These are phyloP conservation scores for Clohesyomyces aquaticus DNA, from an alignment of 495 filamentous ascomycete species.

Conservation along the genomic window DNA sequence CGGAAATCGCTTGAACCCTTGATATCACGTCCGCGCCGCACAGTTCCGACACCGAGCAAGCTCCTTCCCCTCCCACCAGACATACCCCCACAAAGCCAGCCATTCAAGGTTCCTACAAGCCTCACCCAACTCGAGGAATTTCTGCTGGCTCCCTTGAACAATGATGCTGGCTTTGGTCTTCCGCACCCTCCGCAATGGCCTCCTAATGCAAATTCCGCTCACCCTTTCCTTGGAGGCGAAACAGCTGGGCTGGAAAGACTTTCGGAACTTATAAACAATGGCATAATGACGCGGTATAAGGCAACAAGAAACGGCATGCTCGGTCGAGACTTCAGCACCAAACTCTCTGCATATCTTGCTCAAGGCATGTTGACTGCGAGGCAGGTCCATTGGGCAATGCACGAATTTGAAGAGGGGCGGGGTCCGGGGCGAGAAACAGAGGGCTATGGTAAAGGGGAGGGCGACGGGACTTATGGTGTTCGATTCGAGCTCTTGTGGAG, in stretches of 20 bases:
- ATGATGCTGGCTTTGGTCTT: conserved; percentile 43
- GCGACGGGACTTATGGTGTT: conserved; percentile 66
- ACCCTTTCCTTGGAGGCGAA: conserved; percentile 72
- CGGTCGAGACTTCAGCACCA: conserved; percentile 69
- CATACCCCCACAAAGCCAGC: conserved; percentile 59
- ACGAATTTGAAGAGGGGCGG: conserved; percentile 63
- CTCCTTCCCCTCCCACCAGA: conserved; percentile 59
- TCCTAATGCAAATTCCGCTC: conserved; percentile 54
- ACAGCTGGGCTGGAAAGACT: conserved; percentile 58
- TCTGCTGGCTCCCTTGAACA: conserved; percentile 58
- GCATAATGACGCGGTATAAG: conserved; percentile 64
- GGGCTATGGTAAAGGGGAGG: conserved; percentile 64
- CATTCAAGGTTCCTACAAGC: conserved; percentile 63
- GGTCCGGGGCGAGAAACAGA: conserved; percentile 31
- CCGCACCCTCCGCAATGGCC: conserved; percentile 53
- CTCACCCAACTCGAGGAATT: conserved; percentile 54
- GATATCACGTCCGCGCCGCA: conserved; percentile 58
- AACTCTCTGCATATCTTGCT: conserved; percentile 69
- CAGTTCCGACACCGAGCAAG: conserved; percentile 51
- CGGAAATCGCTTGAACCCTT: conserved; percentile 69
- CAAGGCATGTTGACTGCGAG: conserved; percentile 70
- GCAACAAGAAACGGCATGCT: conserved; percentile 69
- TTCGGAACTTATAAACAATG: conserved; percentile 59
- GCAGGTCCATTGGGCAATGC: conserved; percentile 63
- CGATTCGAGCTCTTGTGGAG: conserved; percentile 75